Conservation (phyloP, 371 early-diverging fungal species). For the Mortierella sp. region DNA sequence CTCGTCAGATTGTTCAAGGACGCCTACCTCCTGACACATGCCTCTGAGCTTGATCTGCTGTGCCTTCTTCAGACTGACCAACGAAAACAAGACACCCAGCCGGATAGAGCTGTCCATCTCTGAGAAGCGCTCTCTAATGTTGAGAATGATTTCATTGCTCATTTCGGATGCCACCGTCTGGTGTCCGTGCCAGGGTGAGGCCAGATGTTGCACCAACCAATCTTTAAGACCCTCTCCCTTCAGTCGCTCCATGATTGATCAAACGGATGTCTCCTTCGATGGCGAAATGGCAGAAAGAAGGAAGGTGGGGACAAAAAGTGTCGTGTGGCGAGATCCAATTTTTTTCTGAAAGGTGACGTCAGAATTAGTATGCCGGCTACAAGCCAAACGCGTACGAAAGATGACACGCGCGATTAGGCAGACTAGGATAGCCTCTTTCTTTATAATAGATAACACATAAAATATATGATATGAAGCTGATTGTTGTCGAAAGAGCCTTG, state of each 20-base stretch:
- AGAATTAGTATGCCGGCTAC: too few species aligned
- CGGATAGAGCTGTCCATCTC: slow-evolving; percentile 33
- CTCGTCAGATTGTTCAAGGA: neutral
- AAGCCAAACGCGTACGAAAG: too few species aligned
- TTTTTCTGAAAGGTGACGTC: too few species aligned
- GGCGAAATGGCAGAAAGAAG: slow-evolving; percentile 8
- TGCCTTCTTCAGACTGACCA: slow-evolving; percentile 52
- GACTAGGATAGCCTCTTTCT: too few species aligned
- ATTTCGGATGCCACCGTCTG: slow-evolving; percentile 49
- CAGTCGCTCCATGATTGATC: slow-evolving; percentile 32
- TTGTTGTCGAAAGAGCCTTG: too few species aligned
- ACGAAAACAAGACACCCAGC: slow-evolving; percentile 44
- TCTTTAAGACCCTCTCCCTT: slow-evolving; percentile 48
- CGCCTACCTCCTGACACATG: slow-evolving; percentile 29
- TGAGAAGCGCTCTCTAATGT: slow-evolving; percentile 42
- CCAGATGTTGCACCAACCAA: slow-evolving; percentile 43
- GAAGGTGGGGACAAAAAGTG: slow-evolving; percentile 2
- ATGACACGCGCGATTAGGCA: too few species aligned
- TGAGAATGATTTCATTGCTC: slow-evolving; percentile 43
- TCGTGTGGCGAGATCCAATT: too few species aligned
- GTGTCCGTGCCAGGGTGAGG: slow-evolving; percentile 52
- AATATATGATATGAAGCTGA: too few species aligned
- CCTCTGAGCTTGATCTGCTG: slow-evolving; percentile 45
- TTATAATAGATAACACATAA: too few species aligned
- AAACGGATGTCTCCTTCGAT: neutral